Evolutionary conservation across 2,329 filamentous ascomycete genomes (phyloP).

Genomic region (Claviceps quebecensis): DNA sequence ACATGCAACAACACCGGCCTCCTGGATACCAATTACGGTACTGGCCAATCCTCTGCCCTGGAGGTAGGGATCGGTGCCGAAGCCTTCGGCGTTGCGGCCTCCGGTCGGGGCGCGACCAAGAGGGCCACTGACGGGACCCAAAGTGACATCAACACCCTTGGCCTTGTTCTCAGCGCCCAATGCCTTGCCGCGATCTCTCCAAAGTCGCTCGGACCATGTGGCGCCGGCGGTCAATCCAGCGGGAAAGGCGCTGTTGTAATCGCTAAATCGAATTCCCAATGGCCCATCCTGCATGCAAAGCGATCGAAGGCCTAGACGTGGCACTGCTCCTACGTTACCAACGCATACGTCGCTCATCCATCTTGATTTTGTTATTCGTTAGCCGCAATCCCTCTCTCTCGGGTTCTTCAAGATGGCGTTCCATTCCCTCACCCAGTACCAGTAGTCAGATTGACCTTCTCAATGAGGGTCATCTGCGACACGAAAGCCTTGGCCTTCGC

Average conservation of each 20-base stretch:
- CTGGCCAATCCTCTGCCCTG: constrained; percentile 59
- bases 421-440: constrained; percentile 54
- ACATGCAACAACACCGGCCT: constrained; percentile 68
- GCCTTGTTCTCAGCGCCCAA: constrained; percentile 50
- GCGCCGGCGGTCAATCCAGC: constrained; percentile 67
- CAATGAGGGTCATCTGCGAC: constrained; percentile 64
- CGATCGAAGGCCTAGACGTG: constrained; percentile 52
- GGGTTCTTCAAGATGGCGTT: constrained; percentile 4
- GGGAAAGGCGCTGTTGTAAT: constrained; percentile 72
- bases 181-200: constrained; percentile 34
- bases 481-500: constrained; percentile 65
- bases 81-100: constrained; percentile 51
- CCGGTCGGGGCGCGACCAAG: constrained; percentile 31
- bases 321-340: constrained; percentile 58
- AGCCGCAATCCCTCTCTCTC: not conserved
- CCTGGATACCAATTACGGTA: constrained; percentile 68
- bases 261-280: constrained; percentile 60
- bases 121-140: constrained; percentile 36
- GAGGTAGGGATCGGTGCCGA: constrained; percentile 59
- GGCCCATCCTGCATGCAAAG: constrained; percentile 84
- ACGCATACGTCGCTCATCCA: constrained; percentile 54
- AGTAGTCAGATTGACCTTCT: constrained; percentile 93
- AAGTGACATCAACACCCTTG: constrained; percentile 64
- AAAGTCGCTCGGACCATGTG: constrained; percentile 64
- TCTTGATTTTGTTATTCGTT: constrained; percentile 11